Base-by-base conservation (phyloP, 495 filamentous ascomycete species). In the Sordaria brevicollis region DNA sequence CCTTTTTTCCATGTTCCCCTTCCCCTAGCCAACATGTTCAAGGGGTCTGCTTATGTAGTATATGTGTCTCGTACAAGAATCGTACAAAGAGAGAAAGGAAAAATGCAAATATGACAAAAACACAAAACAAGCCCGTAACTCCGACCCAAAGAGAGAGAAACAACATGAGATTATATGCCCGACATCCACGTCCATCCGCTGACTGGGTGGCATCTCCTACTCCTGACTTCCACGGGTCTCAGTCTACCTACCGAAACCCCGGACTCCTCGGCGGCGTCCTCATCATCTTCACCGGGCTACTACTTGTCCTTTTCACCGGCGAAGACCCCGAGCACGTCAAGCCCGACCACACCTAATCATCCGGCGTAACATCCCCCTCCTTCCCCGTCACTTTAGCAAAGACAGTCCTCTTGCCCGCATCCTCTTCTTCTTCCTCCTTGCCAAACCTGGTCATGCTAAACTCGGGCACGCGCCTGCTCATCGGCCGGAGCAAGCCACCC, bases 381-480 rank as follows among this genome's bases (percentile, higher is more conserved):
- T 74, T 77, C 62, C 76, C 72, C 68, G 76, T 79, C 15, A 74
- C 76, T 68, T 77, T 76, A 66, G 78, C 78, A 37, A 76, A 29
- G n/a, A 77, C 75, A 21, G 74, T 71, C 38, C 75, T 71, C 41
- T 75, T 41, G 25, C 69, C 71, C 35, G 39, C 72, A 37, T 81
- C 75, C 67, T 82, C 80, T 69, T 81, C 77, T 65, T 79, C 70
- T 13, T 83, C 79, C 31, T 83, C 80, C 37, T 75, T 72, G 19
- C 76, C 79, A 35, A 85, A 82, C 70, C 78, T 84, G 31, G 83
- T 85, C 79, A 84, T 81, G 74, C 82, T 82, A 67, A 83, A 81
- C 68, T 84, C 82, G 29, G 81, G 78, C 39, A 84, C 71, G 2
- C 78, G 76, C 35, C 80, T 78, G 37, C 79, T 76, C 39, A 81